Conservation (phyloP, 805 yeast species). For the Kuraishia cidri region DNA sequence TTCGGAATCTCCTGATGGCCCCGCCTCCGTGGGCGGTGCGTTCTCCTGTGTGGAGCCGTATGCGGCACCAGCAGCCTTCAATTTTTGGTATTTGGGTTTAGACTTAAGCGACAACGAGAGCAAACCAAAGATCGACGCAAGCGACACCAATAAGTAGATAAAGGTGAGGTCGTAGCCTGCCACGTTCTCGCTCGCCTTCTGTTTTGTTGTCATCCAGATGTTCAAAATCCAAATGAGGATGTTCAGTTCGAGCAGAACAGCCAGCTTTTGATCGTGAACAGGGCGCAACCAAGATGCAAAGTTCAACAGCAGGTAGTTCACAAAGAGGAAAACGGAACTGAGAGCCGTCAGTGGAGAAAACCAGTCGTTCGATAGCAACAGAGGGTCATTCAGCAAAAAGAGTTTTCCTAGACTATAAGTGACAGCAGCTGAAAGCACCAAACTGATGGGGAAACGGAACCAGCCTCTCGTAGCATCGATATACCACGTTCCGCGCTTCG, state of each 20-base stretch:
- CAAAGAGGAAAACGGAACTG: constrained; percentile 36
- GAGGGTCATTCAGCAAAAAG: constrained; percentile 34
- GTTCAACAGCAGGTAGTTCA: constrained; percentile 50
- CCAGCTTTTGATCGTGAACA: constrained; percentile 50
- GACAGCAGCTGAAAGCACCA: constrained; percentile 31
- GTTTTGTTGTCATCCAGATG: constrained; percentile 38
- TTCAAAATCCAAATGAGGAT: constrained; percentile 48
- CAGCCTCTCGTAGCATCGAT: constrained; percentile 31
- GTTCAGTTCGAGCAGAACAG: constrained; percentile 45
- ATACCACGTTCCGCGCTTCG: constrained; percentile 38
- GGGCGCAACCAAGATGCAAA: constrained; percentile 33
- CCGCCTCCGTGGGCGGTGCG: constrained; percentile 7
- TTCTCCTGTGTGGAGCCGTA: neutral
- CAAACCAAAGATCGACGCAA: constrained; percentile 43
- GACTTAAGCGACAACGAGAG: constrained; percentile 30
- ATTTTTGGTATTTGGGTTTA: constrained; percentile 4
- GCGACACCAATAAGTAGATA: constrained; percentile 34
- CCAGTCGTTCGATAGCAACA: constrained; percentile 41
- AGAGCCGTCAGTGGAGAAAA: constrained; percentile 39
- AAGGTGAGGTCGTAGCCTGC: constrained; percentile 44
- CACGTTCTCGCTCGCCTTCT: constrained; percentile 36
- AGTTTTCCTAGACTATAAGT: constrained; percentile 26
- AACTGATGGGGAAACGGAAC: constrained; percentile 52
- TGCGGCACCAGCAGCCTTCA: neutral
- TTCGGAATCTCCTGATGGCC: constrained; percentile 4